Percentiles rank a stretch among this genome's conserved stretches.
Evolutionary conservation across 768 basidiomycete species (phyloP).

Genomic region (Neoboletus brunneissimus): DNA sequence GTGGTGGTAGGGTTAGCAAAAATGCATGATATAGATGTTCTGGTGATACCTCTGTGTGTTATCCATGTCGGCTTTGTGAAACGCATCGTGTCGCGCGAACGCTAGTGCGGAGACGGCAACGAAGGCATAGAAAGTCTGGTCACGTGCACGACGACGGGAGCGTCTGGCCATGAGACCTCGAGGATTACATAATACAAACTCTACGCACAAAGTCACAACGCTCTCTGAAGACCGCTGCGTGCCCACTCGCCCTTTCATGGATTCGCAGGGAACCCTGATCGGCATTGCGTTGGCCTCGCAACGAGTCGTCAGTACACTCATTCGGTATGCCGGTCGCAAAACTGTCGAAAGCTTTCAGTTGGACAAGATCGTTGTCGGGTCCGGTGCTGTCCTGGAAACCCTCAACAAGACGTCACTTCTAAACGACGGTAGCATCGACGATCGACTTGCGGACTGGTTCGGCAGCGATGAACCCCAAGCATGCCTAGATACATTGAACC

Average conservation of each 20-base stretch:
- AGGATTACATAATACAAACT: too few species aligned
- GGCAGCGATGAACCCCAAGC: not conserved
- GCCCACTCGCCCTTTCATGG: not conserved
- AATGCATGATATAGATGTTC: not conserved
- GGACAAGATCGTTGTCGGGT: not conserved
- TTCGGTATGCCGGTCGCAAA: not conserved
- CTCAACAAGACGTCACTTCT: not conserved
- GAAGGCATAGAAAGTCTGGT: not conserved
- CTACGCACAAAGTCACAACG: too few species aligned
- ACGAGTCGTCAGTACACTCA: not conserved
- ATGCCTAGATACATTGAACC: not conserved
- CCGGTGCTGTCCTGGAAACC: not conserved
- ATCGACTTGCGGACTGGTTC: not conserved
- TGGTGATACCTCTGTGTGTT: conserved; percentile 59
- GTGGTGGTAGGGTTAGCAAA: not conserved
- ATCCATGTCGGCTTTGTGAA: conserved; percentile 92
- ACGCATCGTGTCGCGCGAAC: conserved; percentile 48
- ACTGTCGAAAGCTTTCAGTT: not conserved
- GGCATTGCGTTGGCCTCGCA: not conserved
- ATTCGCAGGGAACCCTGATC: not conserved
- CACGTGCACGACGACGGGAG: not conserved
- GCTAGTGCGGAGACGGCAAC: not conserved
- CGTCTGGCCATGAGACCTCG: too few species aligned
- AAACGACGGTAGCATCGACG: not conserved
- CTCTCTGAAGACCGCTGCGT: too few species aligned